Conservation (phyloP, 2,329 filamentous ascomycete species). For the Fonsecaea erecta region DNA sequence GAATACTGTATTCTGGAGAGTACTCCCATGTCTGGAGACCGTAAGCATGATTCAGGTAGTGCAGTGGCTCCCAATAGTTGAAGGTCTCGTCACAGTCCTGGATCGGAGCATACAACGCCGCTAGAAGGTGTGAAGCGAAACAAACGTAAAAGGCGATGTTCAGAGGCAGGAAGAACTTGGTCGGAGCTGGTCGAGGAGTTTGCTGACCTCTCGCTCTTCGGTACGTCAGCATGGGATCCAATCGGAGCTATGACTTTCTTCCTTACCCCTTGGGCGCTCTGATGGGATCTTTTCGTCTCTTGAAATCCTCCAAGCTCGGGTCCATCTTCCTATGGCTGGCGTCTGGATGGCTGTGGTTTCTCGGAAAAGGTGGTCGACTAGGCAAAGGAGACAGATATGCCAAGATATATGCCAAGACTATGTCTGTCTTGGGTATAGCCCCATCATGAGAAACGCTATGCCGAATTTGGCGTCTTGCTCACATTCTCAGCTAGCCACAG, state of each 20-base stretch:
- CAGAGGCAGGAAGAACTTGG: constrained; percentile 68
- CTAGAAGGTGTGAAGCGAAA: constrained; percentile 71
- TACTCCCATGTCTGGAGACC: constrained; percentile 99
- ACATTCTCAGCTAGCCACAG: neutral
- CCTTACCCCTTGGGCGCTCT: constrained; percentile 21
- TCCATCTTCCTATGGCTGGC: constrained; percentile 13
- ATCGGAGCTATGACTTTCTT: neutral
- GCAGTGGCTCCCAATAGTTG: constrained; percentile 98
- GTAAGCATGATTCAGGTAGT: constrained; percentile 91
- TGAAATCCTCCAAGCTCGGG: constrained; percentile 22
- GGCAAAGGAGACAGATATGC: constrained; percentile 11
- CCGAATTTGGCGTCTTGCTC: neutral
- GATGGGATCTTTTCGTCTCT: constrained; percentile 21
- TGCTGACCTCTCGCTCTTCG: constrained; percentile 28
- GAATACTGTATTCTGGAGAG: constrained; percentile 89
- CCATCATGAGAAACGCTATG: neutral
- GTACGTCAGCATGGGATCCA: constrained; percentile 1
- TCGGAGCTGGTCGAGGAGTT: constrained; percentile 46
- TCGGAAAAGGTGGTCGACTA: neutral
- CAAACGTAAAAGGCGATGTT: constrained; percentile 82
- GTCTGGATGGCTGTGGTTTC: neutral
- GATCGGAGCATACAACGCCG: constrained; percentile 84
- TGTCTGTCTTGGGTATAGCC: neutral
- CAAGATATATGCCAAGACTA: neutral
- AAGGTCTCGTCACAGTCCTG: constrained; percentile 99